phyloP scores from a whole-genome alignment of 2,329 filamentous ascomycete genomes.

The Scolecobasidium constrictum region DNA sequence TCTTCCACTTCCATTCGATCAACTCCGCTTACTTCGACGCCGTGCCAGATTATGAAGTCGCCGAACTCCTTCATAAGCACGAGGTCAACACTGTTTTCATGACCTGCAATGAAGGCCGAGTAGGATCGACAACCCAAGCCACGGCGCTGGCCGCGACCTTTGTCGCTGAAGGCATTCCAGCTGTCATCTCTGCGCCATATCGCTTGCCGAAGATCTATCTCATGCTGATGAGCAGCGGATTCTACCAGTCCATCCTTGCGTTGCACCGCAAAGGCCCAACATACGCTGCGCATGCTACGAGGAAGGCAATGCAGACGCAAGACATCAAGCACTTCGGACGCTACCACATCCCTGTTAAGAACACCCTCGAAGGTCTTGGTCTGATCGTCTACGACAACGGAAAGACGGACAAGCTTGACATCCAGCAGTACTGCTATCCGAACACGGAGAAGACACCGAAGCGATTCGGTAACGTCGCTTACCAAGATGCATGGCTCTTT shows the following conservation, averaged over 20 bases:
- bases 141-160: not conserved
- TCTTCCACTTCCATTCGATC: not conserved
- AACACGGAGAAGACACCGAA: not conserved
- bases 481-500: not conserved
- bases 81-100: not conserved
- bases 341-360: not conserved
- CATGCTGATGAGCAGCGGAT: not conserved
- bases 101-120: not conserved
- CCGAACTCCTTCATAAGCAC: not conserved
- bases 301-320: not conserved
- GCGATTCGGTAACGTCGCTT: not conserved
- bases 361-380: not conserved
- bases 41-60: not conserved
- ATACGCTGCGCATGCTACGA: not conserved
- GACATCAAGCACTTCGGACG: not conserved
- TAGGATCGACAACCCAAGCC: not conserved
- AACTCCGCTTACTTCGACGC: not conserved
- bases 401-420: not conserved
- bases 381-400: not conserved
- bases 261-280: not conserved
- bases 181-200: not conserved
- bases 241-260: not conserved
- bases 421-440: not conserved
- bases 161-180: not conserved
- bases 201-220: not conserved